Evolutionary conservation across 352 stramenopile genomes (phyloP), one percentile per base, ranked within the genome.

Genomic region (Globisporangium okanoganense): DNA sequence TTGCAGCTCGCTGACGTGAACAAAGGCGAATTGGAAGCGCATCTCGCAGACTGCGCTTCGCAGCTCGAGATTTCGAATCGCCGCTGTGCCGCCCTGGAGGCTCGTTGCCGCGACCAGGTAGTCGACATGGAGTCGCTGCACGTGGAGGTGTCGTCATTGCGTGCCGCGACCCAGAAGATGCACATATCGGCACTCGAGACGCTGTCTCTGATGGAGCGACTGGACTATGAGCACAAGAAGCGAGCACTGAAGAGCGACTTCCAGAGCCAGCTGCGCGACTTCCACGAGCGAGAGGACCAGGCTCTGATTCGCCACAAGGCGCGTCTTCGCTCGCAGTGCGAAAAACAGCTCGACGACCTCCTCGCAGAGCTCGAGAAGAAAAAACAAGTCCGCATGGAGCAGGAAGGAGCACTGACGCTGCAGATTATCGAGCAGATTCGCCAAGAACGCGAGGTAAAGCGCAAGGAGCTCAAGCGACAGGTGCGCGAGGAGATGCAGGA

Each of bases 161-260:
- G 78, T 3, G 67, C 72, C 2, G 64, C 72, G 18, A 67, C 54
- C 18, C 74, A 82, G 35, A 76, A 79, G 52, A 76, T 85, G 66
- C 78, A 88, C 35, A 24, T 78, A 43, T 76, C 70, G 5, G 78
- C 76, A 12, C 50, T 86, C n/a, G 78, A 88, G 45, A 77, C 74
- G 2, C 59, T 88, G n/a, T 51, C 70, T 8, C 58, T 82, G 8
- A 58, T 76, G 5, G 78, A 88, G 41, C 69, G 78, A 48, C 57
- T 86, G 5, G 78, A 88, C 5, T 93, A 90, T 55, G 83, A 93
- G 56, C 83, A 88, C 67, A 83, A 86, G 55, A 93, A 91, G 54
- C 79, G 79, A 1, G 70, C 72, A 16, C 51, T 93, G 5, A 73
- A 73, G 52, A 69, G 62, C n/a, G 81, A 93, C 41, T 90, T 85